These are phyloP conservation scores for Sarocladium brachiariae DNA, from an alignment of 2,329 filamentous ascomycete species.

Conservation along the genomic window DNA sequence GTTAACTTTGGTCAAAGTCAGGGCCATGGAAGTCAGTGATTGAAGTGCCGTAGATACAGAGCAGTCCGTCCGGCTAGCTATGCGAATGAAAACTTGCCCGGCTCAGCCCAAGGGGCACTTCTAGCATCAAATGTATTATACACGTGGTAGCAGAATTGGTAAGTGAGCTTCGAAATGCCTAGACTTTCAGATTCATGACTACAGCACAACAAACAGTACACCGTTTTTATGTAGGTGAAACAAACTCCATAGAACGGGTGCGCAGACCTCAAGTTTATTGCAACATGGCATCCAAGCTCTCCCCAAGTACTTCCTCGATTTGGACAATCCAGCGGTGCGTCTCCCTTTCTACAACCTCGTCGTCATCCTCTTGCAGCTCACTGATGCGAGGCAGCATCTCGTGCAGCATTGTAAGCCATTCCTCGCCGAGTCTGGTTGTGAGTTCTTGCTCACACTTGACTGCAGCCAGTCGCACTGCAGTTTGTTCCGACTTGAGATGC, in stretches of 20 bases:
- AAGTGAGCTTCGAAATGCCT: too few relatives aligned
- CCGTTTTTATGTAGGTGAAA: too few relatives aligned
- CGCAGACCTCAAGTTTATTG: constrained; percentile 44
- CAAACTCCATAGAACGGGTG: not conserved
- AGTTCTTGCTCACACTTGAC: constrained; percentile 76
- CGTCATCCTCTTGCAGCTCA: constrained; percentile 92
- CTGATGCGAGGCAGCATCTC: constrained; percentile 97
- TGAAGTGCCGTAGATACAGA: constrained; percentile 9
- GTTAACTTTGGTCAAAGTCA: constrained; percentile 45
- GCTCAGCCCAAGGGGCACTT: too few relatives aligned
- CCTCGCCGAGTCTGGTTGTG: constrained; percentile 76
- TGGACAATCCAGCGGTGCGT: constrained; percentile 83
- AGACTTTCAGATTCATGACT: too few relatives aligned
- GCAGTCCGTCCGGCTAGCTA: too few relatives aligned
- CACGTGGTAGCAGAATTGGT: too few relatives aligned
- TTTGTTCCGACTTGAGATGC: constrained; percentile 66
- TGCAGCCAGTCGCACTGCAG: constrained; percentile 69
- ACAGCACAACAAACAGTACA: not conserved
- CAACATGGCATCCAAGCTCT: constrained; percentile 88
- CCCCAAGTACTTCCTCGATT: constrained; percentile 84
- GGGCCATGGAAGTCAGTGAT: constrained; percentile 25
- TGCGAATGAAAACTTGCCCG: too few relatives aligned
- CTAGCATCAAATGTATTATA: too few relatives aligned
- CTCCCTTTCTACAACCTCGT: constrained; percentile 86
- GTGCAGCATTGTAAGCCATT: constrained; percentile 84